These are phyloP conservation scores for Cryptococcus hybrid DNA, from an alignment of 1,284 basidiomycete species.

Conservation along the genomic window DNA sequence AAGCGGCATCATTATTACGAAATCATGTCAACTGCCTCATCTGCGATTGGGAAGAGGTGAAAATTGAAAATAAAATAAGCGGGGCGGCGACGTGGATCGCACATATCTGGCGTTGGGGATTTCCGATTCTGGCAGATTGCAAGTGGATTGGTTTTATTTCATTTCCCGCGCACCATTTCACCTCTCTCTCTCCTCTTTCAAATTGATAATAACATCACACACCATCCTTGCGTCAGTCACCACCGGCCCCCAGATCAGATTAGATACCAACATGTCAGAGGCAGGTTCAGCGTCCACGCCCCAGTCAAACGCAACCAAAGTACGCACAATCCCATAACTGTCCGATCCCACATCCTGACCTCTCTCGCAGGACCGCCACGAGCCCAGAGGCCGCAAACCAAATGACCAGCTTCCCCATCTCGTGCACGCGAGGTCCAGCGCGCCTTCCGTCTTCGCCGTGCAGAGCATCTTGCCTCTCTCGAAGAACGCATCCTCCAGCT, in stretches of 20 bases:
- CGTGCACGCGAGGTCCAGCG: slow-evolving; percentile 88
- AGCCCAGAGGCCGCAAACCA: slow-evolving; percentile 74
- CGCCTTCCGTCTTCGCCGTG: slow-evolving; percentile 84
- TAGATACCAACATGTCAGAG: slow-evolving; percentile 6
- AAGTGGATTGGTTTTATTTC: background rate
- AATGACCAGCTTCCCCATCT: slow-evolving; percentile 91
- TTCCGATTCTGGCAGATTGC: background rate
- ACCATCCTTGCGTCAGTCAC: background rate
- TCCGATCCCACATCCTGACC: background rate
- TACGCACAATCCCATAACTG: background rate
- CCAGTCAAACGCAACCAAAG: slow-evolving; percentile 1
- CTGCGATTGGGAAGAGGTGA: too few relatives aligned
- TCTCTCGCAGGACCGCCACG: slow-evolving; percentile 39
- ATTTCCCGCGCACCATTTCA: background rate
- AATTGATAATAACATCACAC: slow-evolving; percentile 1
- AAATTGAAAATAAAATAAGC: background rate
- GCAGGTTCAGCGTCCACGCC: slow-evolving; percentile 6
- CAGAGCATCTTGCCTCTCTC: slow-evolving; percentile 79
- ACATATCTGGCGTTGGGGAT: background rate
- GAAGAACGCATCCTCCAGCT: slow-evolving; percentile 78
- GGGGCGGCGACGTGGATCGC: background rate
- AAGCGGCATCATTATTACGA: too few relatives aligned
- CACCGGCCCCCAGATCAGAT: slow-evolving; percentile 1
- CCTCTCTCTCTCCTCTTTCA: slow-evolving; percentile 1
- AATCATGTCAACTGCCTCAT: too few relatives aligned